These are phyloP conservation scores for Echium plantagineum DNA, from an alignment of 257 asterid genomes.

Conservation along the genomic window DNA sequence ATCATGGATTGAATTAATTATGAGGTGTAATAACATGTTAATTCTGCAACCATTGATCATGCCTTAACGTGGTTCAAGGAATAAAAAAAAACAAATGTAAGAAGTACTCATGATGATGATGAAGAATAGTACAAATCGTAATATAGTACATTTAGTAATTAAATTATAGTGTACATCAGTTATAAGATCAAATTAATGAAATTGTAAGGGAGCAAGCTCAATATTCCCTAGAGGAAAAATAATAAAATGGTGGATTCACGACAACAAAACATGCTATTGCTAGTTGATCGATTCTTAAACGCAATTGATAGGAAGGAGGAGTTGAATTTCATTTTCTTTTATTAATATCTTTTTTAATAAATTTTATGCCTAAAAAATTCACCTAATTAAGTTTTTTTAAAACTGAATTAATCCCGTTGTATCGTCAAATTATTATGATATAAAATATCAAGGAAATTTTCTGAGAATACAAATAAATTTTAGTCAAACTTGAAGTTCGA, in stretches of 20 bases:
- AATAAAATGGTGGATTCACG: background rate
- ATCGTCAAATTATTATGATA: no score
- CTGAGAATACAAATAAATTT: no score
- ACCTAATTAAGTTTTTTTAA: no score
- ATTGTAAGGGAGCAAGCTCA: conserved; percentile 13
- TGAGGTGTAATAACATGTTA: background rate
- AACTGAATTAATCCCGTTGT: no score
- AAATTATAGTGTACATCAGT: no score
- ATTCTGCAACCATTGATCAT: background rate
- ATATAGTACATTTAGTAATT: no score
- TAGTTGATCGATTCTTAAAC: conserved; percentile 47
- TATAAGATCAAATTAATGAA: conserved; percentile 8
- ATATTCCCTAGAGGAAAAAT: conserved; percentile 25
- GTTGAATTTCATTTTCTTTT: no score
- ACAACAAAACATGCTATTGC: conserved; percentile 31
- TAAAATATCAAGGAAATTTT: no score
- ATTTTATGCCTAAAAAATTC: no score
- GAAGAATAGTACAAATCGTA: background rate
- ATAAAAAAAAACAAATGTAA: background rate
- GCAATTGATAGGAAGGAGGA: conserved; percentile 7
- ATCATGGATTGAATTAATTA: background rate
- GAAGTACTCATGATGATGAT: no score
- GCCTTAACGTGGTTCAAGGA: background rate
- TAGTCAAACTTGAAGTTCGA: no score
- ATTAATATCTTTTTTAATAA: no score